Evolutionary conservation across 768 basidiomycete genomes (phyloP).

Genomic region (Aureoboletus auriporus): DNA sequence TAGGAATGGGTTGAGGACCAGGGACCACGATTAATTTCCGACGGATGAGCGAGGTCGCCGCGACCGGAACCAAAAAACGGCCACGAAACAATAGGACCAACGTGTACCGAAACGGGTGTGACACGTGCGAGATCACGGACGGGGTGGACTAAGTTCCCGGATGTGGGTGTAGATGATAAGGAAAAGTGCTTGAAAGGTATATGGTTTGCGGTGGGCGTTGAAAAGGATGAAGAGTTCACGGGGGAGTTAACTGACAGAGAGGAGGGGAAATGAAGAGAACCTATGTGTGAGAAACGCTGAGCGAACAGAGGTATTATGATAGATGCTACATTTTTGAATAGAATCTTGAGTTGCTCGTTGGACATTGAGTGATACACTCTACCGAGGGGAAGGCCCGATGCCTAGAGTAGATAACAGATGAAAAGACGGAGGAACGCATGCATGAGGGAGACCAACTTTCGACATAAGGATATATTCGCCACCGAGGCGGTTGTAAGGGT

Average conservation of each 20-base stretch:
- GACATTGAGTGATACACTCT: conserved; percentile 68
- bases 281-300: conserved; percentile 72
- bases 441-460: conserved; percentile 47
- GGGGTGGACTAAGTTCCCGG: background rate
- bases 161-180: conserved; percentile 8
- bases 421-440: conserved; percentile 1
- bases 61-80: conserved; percentile 85
- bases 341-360: conserved; percentile 56
- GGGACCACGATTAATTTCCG: conserved; percentile 76
- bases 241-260: conserved; percentile 18
- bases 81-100: conserved; percentile 87
- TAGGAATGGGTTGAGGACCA: conserved; percentile 63
- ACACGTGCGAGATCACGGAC: conserved; percentile 1
- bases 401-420: conserved; percentile 38
- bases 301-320: conserved; percentile 71
- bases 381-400: conserved; percentile 66
- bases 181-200: conserved; percentile 16
- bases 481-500: conserved; percentile 80
- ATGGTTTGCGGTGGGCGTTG: conserved; percentile 26
- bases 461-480: conserved; percentile 88
- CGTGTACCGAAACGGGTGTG: conserved; percentile 36
- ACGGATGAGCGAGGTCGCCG: conserved; percentile 64
- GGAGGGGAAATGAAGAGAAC: conserved; percentile 57
- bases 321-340: conserved; percentile 65
- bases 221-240: conserved; percentile 15